These are phyloP conservation scores for Terana coerulea DNA, from an alignment of 768 basidiomycete species.

Conservation along the genomic window DNA sequence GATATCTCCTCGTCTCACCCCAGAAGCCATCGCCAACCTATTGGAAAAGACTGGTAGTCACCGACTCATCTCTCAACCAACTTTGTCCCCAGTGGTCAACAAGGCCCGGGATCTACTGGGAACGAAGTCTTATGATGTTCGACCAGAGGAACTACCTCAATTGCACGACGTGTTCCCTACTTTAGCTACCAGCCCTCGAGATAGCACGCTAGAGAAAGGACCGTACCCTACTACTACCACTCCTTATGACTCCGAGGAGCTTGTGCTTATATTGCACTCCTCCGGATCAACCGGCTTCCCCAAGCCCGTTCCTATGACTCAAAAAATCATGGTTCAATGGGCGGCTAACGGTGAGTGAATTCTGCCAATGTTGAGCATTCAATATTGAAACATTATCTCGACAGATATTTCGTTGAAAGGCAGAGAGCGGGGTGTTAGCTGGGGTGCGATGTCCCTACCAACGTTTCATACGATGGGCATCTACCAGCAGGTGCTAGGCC, in stretches of 20 bases:
- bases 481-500: conserved; percentile 21
- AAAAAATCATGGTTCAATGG: conserved; percentile 17
- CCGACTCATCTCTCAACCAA: conserved; percentile 10
- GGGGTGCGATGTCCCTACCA: conserved; percentile 29
- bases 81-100: neutral
- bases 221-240: conserved; percentile 2
- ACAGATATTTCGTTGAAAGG: neutral
- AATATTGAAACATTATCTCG: neutral
- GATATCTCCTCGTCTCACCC: conserved; percentile 11
- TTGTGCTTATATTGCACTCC: conserved; percentile 17
- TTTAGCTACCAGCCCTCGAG: neutral
- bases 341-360: conserved; percentile 2
- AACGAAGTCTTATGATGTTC: neutral
- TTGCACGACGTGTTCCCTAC: conserved; percentile 14
- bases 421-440: conserved; percentile 2
- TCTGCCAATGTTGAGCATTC: neutral
- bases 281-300: conserved; percentile 24
- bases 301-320: conserved; percentile 21
- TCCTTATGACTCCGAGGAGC: neutral
- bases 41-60: conserved; percentile 16
- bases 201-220: neutral
- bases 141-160: conserved; percentile 9
- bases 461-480: conserved; percentile 32
- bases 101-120: neutral
- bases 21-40: conserved; percentile 16